Conservation (phyloP, 305 asterid species). For the Solanum aculeatissimum region DNA sequence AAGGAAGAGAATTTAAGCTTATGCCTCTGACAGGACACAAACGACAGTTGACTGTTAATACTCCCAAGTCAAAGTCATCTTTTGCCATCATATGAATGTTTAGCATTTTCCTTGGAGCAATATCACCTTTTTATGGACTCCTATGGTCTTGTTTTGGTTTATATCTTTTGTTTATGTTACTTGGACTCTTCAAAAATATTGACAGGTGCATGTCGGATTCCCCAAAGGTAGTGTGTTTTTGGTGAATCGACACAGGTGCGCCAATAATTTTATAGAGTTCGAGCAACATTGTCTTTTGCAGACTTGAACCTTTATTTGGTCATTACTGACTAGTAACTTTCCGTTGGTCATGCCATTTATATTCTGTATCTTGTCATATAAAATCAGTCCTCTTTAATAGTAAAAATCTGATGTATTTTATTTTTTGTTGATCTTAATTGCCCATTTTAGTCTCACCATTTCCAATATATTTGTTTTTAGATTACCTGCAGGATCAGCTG, state of each 20-base stretch:
- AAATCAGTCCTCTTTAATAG: neutral
- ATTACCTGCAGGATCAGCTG: slow-evolving; percentile 90
- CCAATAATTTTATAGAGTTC: neutral
- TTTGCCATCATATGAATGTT: neutral
- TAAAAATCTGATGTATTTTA: neutral
- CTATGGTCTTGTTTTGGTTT: neutral
- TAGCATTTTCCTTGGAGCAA: neutral
- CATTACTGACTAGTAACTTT: neutral
- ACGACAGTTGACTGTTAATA: neutral
- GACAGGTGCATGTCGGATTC: neutral
- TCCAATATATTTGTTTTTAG: slow-evolving; percentile 30
- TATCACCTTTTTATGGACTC: neutral
- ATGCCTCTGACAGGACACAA: neutral
- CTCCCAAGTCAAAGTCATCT: neutral
- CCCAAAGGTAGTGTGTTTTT: neutral
- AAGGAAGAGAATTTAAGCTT: neutral
- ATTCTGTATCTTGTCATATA: neutral
- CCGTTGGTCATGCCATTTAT: neutral
- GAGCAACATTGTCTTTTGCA: neutral
- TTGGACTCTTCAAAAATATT: neutral
- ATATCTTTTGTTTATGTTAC: neutral
- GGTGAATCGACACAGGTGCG: neutral
- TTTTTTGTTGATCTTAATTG: slow-evolving; percentile 1
- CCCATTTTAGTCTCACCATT: slow-evolving; percentile 2
- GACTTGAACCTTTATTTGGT: neutral